These are phyloP conservation scores for Ophiosphaerella narmari DNA, from an alignment of 2,329 filamentous ascomycete genomes.

Conservation along the genomic window DNA sequence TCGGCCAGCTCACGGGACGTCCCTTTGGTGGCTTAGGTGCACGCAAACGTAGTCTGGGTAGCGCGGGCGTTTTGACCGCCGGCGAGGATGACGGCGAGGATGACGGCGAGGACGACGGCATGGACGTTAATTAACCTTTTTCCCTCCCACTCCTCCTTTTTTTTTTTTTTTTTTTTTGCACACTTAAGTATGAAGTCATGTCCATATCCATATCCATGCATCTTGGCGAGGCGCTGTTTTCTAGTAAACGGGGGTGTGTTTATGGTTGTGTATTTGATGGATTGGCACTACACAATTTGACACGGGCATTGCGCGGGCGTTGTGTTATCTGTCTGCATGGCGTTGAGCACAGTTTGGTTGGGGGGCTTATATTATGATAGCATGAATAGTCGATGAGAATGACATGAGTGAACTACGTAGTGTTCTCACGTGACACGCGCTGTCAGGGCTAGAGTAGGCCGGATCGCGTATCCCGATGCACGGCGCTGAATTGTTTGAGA, in stretches of 20 bases:
- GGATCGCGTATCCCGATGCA: too few relatives aligned
- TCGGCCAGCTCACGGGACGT: conserved; percentile 56
- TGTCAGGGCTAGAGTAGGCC: too few relatives aligned
- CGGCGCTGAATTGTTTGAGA: too few relatives aligned
- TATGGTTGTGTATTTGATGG: background rate
- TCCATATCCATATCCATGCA: background rate
- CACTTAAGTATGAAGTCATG: background rate
- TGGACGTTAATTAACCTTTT: conserved; percentile 44
- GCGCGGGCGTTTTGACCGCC: conserved; percentile 42
- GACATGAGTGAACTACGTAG: too few relatives aligned
- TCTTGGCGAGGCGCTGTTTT: conserved; percentile 19
- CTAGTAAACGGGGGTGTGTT: background rate
- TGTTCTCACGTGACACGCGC: too few relatives aligned
- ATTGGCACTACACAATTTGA: too few relatives aligned
- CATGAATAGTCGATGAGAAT: too few relatives aligned
- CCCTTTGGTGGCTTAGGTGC: conserved; percentile 40
- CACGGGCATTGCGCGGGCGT: conserved; percentile 12
- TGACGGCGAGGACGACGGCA: conserved; percentile 50
- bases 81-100: conserved; percentile 51
- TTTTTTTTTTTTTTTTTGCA: background rate
- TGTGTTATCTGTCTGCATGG: background rate
- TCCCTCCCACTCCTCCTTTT: background rate
- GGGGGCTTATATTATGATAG: too few relatives aligned
- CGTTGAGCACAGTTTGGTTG: too few relatives aligned
- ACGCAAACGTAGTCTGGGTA: conserved; percentile 50